A percentile compares a stretch with the other conserved stretches of the same genome.
Evolutionary conservation across 2,329 filamentous ascomycete species (phyloP).

Genomic region (Aurifilum marmelostoma): DNA sequence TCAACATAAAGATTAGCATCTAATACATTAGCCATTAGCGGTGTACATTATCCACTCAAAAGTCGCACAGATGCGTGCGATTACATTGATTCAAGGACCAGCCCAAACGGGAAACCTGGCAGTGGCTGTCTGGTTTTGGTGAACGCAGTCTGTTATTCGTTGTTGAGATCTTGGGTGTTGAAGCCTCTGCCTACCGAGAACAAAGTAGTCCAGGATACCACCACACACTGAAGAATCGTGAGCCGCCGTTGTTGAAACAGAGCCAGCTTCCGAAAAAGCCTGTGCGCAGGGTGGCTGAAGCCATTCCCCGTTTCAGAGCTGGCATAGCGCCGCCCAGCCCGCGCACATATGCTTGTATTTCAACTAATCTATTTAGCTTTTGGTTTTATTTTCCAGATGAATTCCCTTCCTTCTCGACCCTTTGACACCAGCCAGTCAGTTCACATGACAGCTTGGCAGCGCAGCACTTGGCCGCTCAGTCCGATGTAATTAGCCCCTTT

Average conservation of each 20-base stretch:
- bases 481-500: background rate
- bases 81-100: background rate
- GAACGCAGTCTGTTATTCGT: background rate
- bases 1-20: slow-evolving; percentile 23
- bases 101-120: background rate
- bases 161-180: background rate
- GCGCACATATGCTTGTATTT: background rate
- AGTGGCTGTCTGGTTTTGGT: background rate
- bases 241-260: background rate
- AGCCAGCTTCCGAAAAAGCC: background rate
- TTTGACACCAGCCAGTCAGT: background rate
- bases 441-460: background rate
- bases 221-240: too few relatives aligned
- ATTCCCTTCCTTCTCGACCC: too few relatives aligned
- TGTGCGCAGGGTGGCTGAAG: background rate
- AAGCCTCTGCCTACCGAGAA: background rate
- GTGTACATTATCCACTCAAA: background rate
- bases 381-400: too few relatives aligned
- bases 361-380: too few relatives aligned
- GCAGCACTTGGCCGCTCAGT: background rate
- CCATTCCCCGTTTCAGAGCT: background rate
- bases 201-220: too few relatives aligned
- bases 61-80: too few relatives aligned
- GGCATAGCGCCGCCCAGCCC: background rate
- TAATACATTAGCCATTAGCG: slow-evolving; percentile 26